phyloP scores from a whole-genome alignment of 352 stramenopile species.

The Phytopythium ostracodes region DNA sequence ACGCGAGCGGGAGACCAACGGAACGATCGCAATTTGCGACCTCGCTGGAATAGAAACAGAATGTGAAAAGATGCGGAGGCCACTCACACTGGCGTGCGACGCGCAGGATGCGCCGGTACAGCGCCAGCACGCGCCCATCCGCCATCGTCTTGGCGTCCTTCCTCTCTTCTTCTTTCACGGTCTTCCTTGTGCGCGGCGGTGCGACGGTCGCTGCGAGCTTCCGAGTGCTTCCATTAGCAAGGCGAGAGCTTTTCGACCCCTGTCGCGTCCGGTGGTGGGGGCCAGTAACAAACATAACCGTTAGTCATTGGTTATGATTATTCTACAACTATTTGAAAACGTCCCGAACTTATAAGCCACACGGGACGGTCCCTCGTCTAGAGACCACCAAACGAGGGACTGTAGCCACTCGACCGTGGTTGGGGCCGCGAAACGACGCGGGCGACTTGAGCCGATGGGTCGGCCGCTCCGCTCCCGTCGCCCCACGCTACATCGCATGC shows the following conservation, averaged over 20 bases:
- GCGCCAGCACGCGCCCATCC: constrained; percentile 40
- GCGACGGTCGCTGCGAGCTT: too few species aligned
- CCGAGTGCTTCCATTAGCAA: too few species aligned
- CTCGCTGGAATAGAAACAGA: not conserved
- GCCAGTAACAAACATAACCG: not conserved
- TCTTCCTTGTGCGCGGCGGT: not conserved
- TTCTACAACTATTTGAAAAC: too few species aligned
- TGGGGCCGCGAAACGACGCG: constrained; percentile 7
- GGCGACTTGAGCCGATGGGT: too few species aligned
- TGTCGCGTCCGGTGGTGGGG: too few species aligned
- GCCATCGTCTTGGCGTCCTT: not conserved
- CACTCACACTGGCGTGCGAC: constrained; percentile 69
- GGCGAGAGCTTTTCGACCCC: too few species aligned
- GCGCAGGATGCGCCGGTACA: constrained; percentile 74
- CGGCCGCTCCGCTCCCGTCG: too few species aligned
- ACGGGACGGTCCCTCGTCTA: not conserved
- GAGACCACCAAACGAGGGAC: not conserved
- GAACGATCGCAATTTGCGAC: not conserved
- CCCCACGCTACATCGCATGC: too few species aligned
- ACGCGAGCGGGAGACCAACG: not conserved
- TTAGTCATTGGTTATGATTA: not conserved
- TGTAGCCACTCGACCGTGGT: constrained; percentile 1
- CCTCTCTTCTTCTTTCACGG: not conserved
- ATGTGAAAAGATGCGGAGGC: not conserved
- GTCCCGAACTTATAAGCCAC: not conserved